phyloP scores from a whole-genome alignment of 208 protist species.

The Endotrypanum monterogeii region DNA sequence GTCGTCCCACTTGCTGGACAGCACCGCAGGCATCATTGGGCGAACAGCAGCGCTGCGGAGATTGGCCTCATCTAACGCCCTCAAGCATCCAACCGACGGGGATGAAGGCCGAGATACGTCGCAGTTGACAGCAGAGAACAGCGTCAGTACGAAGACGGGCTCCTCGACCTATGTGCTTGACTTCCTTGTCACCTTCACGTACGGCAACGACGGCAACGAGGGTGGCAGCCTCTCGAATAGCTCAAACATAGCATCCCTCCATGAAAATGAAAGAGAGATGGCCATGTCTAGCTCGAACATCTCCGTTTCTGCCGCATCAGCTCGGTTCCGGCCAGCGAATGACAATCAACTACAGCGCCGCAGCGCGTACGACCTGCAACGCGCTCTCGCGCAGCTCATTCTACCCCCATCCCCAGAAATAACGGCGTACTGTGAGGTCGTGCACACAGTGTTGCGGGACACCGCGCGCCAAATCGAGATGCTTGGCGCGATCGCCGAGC shows the following conservation, averaged over 20 bases:
- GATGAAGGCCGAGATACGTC: background rate
- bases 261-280: background rate
- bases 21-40: constrained; percentile 44
- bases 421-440: constrained; percentile 38
- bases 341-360: constrained; percentile 28
- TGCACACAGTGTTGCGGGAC: constrained; percentile 46
- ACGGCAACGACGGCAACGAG: constrained; percentile 16
- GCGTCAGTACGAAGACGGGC: background rate
- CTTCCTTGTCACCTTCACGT: constrained; percentile 29
- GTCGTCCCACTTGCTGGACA: constrained; percentile 51
- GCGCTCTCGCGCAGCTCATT: constrained; percentile 49
- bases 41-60: constrained; percentile 52
- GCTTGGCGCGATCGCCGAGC: constrained; percentile 45
- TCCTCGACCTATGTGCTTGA: constrained; percentile 12
- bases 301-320: constrained; percentile 1
- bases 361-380: constrained; percentile 44
- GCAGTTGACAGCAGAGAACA: background rate
- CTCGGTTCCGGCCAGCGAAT: constrained; percentile 17
- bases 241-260: constrained; percentile 1
- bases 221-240: background rate
- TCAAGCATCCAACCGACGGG: constrained; percentile 8
- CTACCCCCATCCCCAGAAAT: constrained; percentile 71
- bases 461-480: constrained; percentile 50
- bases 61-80: constrained; percentile 43
- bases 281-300: constrained; percentile 1